Base-by-base conservation (phyloP, 108 stramenopile genomes). In the Cyclostephanos tholiformis region DNA sequence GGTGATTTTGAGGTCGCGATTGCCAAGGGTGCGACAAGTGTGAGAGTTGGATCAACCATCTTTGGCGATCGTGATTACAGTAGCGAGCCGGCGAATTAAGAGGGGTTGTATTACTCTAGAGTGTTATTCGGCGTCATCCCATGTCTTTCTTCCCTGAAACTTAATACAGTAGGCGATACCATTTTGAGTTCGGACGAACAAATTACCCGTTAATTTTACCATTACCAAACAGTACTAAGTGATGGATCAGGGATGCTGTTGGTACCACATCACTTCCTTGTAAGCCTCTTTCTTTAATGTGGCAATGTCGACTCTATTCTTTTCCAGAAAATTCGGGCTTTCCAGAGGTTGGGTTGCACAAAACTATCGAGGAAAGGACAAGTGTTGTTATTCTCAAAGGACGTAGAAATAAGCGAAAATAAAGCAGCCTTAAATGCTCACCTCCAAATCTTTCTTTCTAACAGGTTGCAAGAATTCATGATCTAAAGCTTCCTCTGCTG, bases 1-100 rank as follows among this genome's bases (percentile, higher is more conserved):
- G 95, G 90, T 7, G 99, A 99, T 76, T 99, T 88, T 68, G 96
- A 94, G 72, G 86, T 88, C 44, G 99, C 99, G 30, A 98, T 99
- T 84, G 83, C 81, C 52, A 84, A 84, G 66, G 99, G 97, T 23
- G 85, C 97, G 17, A 97, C 95, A 43, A 93, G 86, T 74, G 95
- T 99, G 4, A 83, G 99, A 38, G 98, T 99, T 16, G 99, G 99
- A 59, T 91, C 88, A 71, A 95, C 91, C 32, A 98, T 99, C 60
- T 99, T 99, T 78, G 99, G 99, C 25, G 89, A 85, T n/a, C 63
- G 98, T 57, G 84, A 93, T 68, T 98, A 98, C 71, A 86, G 91
- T 63, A 90, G 89, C 71, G 17, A 36, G 4, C 41, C 41, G 41
- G 41, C 41, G 41, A 41, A 12, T 12, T 6, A 12, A 5, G 41